Base-by-base conservation (phyloP, 768 basidiomycete species). In the Thelephora ganbajun region DNA sequence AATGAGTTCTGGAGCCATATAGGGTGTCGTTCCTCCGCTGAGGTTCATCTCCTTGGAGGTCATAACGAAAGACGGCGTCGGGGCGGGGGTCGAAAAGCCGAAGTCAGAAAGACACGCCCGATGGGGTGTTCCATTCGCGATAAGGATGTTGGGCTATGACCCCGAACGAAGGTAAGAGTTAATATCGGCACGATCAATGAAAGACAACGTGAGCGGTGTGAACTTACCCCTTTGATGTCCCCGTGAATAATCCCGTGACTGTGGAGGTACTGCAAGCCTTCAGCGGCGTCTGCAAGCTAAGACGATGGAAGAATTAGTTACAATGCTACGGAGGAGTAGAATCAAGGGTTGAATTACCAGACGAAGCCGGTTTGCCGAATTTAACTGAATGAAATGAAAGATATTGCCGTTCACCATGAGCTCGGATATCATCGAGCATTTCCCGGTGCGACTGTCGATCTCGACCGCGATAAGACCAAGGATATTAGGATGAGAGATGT, bases 31-130 rank as follows among this genome's bases (percentile, higher is more conserved):
- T 18, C 47, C 47, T 2, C 39, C 18, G 14, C 6, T 11, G 39
- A 16, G 16, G 11, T 16, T 22, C 16, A 14, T 23, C 20, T 9
- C 18, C 18, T 18, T 3, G 47, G 9, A 5, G 36, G 16, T 9
- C 9, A 20, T 34, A 14, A 41, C 11, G 39, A 41, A 16, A 4
- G 22, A 19, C 9, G 30, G 20, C 9, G 12, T 13, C 13, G 41
- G 45, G 22, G 41, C 16, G 30, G 41, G 30, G 11, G 36, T 14
- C 16, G 36, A 13, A 16, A 48, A 18, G 18, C 47, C 47, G 13
- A 48, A 48, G 18, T 48, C 47, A 14, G 13, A 43, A 5, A 48
- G 5, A 6, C 48, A 37, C 2, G 48, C 48, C 30, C n/a, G n/a
- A 14, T 35, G 20, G 7, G 11, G 22, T 2, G 11, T 16, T 9